Conservation (phyloP, 192 early-diverging fungal genomes). For the Coemansia erecta region DNA sequence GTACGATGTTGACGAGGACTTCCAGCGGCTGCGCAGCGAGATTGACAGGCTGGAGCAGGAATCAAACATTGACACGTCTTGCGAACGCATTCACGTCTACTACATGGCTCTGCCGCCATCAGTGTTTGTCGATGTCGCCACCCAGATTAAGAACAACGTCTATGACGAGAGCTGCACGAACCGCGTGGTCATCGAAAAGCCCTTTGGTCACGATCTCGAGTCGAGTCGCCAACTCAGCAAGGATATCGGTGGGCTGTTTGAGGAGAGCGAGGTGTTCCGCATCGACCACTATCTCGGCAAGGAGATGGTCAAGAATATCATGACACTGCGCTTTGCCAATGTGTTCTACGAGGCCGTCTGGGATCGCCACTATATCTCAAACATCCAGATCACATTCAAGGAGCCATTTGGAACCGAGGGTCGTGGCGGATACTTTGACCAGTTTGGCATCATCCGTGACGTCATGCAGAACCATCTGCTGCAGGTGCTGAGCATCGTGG, state of each 20-base stretch:
- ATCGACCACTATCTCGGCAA: constrained; percentile 98
- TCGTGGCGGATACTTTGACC: constrained; percentile 96
- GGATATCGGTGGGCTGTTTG: constrained; percentile 71
- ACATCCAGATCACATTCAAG: constrained; percentile 96
- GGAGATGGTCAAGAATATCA: constrained; percentile 97
- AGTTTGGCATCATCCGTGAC: constrained; percentile 96
- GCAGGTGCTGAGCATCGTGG: constrained; percentile 88
- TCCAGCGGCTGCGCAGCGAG: constrained; percentile 61
- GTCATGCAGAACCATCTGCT: constrained; percentile 90
- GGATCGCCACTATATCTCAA: constrained; percentile 81
- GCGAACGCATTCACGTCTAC: constrained; percentile 62
- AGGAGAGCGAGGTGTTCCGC: constrained; percentile 89
- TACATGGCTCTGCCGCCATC: constrained; percentile 96
- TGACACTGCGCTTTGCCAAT: constrained; percentile 89
- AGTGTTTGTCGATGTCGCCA: constrained; percentile 83
- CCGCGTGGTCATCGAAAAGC: constrained; percentile 92
- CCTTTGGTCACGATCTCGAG: constrained; percentile 88
- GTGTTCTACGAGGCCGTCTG: constrained; percentile 87
- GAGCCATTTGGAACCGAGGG: constrained; percentile 95
- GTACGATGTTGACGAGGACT: constrained; percentile 79
- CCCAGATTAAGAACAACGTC: constrained; percentile 65
- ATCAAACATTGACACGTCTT: not conserved
- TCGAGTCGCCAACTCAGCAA: constrained; percentile 67
- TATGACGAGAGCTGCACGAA: constrained; percentile 65
- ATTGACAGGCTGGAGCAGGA: constrained; percentile 61